Evolutionary conservation across 768 basidiomycete species (phyloP).

Genomic region (Boletus coccyginus): DNA sequence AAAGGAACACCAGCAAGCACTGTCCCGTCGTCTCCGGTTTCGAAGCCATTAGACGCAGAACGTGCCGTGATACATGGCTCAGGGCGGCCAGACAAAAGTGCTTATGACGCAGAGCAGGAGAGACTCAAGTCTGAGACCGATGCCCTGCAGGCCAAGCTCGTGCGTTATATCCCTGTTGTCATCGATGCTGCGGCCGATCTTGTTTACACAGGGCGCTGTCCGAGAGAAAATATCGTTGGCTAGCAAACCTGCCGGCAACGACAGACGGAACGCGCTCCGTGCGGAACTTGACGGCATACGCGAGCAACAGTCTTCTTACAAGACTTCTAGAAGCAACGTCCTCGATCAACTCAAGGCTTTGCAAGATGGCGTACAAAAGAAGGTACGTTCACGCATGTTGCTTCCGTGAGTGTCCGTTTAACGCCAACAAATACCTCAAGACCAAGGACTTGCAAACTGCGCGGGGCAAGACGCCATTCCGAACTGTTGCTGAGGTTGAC

Average conservation of each 20-base stretch:
- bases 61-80: conserved; percentile 25
- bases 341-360: conserved; percentile 76
- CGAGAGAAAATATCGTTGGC: conserved; percentile 72
- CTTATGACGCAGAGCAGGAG: conserved; percentile 84
- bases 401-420: background rate
- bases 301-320: conserved; percentile 73
- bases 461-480: conserved; percentile 75
- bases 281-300: conserved; percentile 81
- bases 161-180: conserved; percentile 40
- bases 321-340: conserved; percentile 65
- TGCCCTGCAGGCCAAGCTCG: conserved; percentile 72
- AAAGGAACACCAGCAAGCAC: conserved; percentile 27
- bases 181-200: background rate
- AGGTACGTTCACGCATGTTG: conserved; percentile 44
- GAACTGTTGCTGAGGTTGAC: conserved; percentile 83
- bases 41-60: conserved; percentile 21
- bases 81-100: conserved; percentile 80
- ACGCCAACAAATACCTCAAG: conserved; percentile 37
- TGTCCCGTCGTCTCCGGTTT: conserved; percentile 26
- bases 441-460: conserved; percentile 84
- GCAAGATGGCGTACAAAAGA: conserved; percentile 78
- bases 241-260: conserved; percentile 62
- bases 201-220: conserved; percentile 51
- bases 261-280: conserved; percentile 68
- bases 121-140: conserved; percentile 83